Percentiles rank a stretch among this genome's conserved stretches.
These are phyloP conservation scores for Pythium dissimile DNA, from an alignment of 352 stramenopile genomes.

Conservation along the genomic window DNA sequence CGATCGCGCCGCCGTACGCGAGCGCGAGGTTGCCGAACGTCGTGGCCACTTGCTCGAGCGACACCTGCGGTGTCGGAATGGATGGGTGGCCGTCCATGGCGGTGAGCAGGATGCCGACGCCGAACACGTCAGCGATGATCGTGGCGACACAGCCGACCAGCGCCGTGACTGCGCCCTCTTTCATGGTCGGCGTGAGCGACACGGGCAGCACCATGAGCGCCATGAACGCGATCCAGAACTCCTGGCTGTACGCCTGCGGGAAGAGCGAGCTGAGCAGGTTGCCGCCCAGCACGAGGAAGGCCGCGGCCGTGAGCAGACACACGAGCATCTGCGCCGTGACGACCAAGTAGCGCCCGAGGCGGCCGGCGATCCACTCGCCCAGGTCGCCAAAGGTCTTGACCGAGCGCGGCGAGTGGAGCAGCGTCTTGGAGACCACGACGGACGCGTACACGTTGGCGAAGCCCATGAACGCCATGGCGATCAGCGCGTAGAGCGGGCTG, in stretches of 20 bases:
- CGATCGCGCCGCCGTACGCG: constrained; percentile 31
- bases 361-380: not conserved
- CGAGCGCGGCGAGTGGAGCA: not conserved
- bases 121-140: constrained; percentile 48
- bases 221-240: not conserved
- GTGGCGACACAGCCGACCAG: constrained; percentile 47
- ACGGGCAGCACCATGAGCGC: not conserved
- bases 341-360: not conserved
- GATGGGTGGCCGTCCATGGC: constrained; percentile 44
- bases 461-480: constrained; percentile 25
- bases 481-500: constrained; percentile 31
- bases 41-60: constrained; percentile 38
- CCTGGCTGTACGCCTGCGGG: not conserved
- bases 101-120: constrained; percentile 36
- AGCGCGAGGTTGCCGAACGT: constrained; percentile 57
- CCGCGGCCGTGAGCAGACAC: not conserved
- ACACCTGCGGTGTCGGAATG: constrained; percentile 32
- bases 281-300: not conserved
- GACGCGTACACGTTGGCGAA: constrained; percentile 22
- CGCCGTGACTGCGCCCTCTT: constrained; percentile 43
- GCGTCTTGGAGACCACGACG: not conserved
- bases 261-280: not conserved
- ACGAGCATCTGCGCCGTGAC: not conserved
- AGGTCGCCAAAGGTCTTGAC: not conserved
- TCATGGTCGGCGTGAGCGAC: constrained; percentile 40